A percentile compares a stretch with the other conserved stretches of the same genome.
phyloP scores from a whole-genome alignment of 768 basidiomycete genomes.

The Tylopilus cervinicoccineus region DNA sequence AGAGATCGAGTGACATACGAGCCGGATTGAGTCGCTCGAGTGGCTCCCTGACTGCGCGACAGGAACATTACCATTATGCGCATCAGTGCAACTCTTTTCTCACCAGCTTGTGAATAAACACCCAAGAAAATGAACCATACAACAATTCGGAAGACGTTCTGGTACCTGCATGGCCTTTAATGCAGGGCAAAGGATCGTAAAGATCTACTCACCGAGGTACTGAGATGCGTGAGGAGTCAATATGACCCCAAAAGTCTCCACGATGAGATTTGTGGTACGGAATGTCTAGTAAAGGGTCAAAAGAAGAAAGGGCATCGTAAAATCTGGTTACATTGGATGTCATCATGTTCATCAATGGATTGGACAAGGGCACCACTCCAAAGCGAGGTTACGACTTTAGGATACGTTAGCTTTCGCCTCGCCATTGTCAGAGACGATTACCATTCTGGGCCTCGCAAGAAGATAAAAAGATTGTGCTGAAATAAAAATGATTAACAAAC shows the following conservation, averaged over 20 bases:
- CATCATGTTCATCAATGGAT: slow-evolving; percentile 64
- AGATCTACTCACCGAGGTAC: slow-evolving; percentile 59
- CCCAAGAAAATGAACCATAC: slow-evolving; percentile 78
- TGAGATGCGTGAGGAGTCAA: slow-evolving; percentile 72
- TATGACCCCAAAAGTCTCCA: slow-evolving; percentile 59
- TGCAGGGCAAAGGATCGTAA: neutral
- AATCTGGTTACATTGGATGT: slow-evolving; percentile 65
- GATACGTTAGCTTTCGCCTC: slow-evolving; percentile 5
- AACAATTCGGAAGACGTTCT: slow-evolving; percentile 74
- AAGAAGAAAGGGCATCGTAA: neutral
- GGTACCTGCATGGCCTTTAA: slow-evolving; percentile 51
- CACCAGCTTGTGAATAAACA: slow-evolving; percentile 82
- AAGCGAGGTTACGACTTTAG: slow-evolving; percentile 68
- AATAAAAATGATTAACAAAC: neutral
- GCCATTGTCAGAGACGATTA: slow-evolving; percentile 26
- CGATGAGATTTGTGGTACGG: slow-evolving; percentile 55
- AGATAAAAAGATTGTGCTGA: slow-evolving; percentile 77
- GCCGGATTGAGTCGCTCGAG: slow-evolving; percentile 62
- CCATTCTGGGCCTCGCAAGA: slow-evolving; percentile 83
- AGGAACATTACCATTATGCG: neutral
- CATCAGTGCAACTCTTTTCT: slow-evolving; percentile 11
- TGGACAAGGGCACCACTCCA: slow-evolving; percentile 86
- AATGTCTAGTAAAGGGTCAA: slow-evolving; percentile 47
- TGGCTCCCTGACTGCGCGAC: slow-evolving; percentile 63
- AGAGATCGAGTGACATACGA: slow-evolving; percentile 58